phyloP scores from a whole-genome alignment of 192 early-diverging fungal species.

The Coemansia asiatica region DNA sequence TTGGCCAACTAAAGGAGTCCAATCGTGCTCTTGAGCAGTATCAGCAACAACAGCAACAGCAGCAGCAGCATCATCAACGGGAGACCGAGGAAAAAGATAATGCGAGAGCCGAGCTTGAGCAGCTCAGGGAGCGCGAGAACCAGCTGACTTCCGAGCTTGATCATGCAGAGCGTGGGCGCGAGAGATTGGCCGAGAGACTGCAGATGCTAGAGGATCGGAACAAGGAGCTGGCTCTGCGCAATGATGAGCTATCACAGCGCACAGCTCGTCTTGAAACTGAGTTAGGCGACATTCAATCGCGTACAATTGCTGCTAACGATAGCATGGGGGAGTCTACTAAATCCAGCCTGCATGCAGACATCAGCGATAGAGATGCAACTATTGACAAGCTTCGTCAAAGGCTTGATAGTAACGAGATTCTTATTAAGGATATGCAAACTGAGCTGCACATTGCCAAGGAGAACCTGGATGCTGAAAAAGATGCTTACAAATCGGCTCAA shows the following conservation, averaged over 20 bases:
- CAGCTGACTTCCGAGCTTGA: conserved; percentile 24
- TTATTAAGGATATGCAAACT: conserved; percentile 22
- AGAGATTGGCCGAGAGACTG: conserved; percentile 1
- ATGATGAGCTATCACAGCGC: conserved; percentile 40
- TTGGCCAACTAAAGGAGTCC: neutral
- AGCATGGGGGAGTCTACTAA: conserved; percentile 10
- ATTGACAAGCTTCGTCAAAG: conserved; percentile 29
- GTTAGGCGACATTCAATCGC: conserved; percentile 25
- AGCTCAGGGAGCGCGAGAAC: conserved; percentile 34
- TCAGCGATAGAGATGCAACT: conserved; percentile 11
- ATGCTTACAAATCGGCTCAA: conserved; percentile 11
- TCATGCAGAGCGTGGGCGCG: conserved; percentile 17
- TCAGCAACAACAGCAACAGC: neutral
- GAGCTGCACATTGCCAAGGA: conserved; percentile 10
- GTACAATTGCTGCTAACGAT: neutral
- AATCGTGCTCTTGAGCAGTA: neutral
- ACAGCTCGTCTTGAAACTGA: conserved; percentile 39
- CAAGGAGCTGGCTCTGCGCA: conserved; percentile 9
- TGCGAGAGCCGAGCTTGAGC: conserved; percentile 14
- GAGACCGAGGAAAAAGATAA: neutral
- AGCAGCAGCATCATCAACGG: neutral
- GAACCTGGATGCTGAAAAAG: conserved; percentile 7
- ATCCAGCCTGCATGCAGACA: conserved; percentile 14
- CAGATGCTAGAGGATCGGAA: conserved; percentile 25
- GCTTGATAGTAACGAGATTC: conserved; percentile 14